Evolutionary conservation across 2,329 filamentous ascomycete species (phyloP).

Genomic region (Hymenoscyphus albidus): DNA sequence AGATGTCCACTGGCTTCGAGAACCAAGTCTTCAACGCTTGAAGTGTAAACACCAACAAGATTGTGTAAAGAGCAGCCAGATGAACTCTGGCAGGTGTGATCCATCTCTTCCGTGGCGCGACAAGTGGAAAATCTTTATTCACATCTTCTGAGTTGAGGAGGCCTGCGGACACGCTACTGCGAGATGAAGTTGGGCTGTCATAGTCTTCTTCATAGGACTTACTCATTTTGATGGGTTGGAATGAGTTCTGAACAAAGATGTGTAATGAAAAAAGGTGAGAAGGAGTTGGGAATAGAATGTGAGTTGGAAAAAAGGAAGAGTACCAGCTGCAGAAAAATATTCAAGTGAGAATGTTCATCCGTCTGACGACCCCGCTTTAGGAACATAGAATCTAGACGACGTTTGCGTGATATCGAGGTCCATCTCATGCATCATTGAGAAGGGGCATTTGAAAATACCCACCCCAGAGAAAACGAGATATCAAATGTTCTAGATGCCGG

Average conservation of each 20-base stretch:
- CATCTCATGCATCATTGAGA: not conserved
- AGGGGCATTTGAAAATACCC: not conserved
- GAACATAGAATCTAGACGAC: not conserved
- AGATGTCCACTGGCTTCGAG: not conserved
- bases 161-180: not conserved
- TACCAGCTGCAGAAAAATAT: not conserved
- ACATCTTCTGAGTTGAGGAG: not conserved
- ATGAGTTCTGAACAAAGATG: not conserved
- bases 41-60: not conserved
- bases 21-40: not conserved
- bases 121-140: not conserved
- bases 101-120: not conserved
- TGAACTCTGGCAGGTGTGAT: not conserved
- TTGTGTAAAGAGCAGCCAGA: not conserved
- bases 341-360: not conserved
- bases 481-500: not conserved
- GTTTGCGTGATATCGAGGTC: not conserved
- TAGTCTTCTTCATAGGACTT: not conserved
- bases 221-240: not conserved
- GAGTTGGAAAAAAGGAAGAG: slow-evolving; percentile 1
- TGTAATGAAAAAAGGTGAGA: not conserved
- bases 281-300: not conserved
- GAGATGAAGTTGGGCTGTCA: not conserved
- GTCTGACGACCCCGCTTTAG: not conserved
- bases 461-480: not conserved